Base-by-base conservation (phyloP, 257 asterid species). In the Coffea canephora region DNA sequence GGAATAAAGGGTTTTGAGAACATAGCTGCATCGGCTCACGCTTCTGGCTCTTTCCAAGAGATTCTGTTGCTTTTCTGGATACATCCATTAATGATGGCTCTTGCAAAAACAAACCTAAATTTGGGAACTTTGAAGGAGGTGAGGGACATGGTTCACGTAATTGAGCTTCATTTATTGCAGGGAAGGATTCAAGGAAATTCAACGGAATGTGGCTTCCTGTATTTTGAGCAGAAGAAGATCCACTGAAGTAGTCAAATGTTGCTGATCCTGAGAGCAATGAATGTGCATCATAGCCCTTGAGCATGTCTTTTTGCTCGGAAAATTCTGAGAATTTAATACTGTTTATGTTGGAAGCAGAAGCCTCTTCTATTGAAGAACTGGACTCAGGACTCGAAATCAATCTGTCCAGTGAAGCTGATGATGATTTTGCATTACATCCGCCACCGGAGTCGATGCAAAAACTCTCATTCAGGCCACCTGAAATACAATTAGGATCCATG, bases 61-160 rank as follows among this genome's bases (percentile, higher is more conserved):
- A 77, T 82, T 79, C 84, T 27, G 83, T 41, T 34, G 73, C 79
- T n/a, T 9, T 76, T 65, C 79, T 86, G n/a, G 89, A 79, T 27
- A 81, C 71, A 12, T 79, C 86, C 6, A 80, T 55, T 23, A 71
- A 74, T 21, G 91, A 76, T 15, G 90, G 87, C 66, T 88, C 94
- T 49, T 88, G 90, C 55, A 90, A 73, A 64, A 81, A 89, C 80
- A 90, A 71, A 49, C 89, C 91, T 64, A 88, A 81, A 82, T 82
- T 87, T 48, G 94, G 88, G 50, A 79, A 79, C 73, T 78, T 82
- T 66, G 85, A 55, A 80, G 79, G 70, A 73, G 84, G 73, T n/a
- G 86, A 76, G 19, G n/a, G 23, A 55, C 52, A 70, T 3, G 82
- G 80, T 31, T 77, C 43, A 27, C 79, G 73, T 71, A 68, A 67